These are phyloP conservation scores for Hawksworthiomyces lignivorus DNA, from an alignment of 2,329 filamentous ascomycete species.

Conservation along the genomic window DNA sequence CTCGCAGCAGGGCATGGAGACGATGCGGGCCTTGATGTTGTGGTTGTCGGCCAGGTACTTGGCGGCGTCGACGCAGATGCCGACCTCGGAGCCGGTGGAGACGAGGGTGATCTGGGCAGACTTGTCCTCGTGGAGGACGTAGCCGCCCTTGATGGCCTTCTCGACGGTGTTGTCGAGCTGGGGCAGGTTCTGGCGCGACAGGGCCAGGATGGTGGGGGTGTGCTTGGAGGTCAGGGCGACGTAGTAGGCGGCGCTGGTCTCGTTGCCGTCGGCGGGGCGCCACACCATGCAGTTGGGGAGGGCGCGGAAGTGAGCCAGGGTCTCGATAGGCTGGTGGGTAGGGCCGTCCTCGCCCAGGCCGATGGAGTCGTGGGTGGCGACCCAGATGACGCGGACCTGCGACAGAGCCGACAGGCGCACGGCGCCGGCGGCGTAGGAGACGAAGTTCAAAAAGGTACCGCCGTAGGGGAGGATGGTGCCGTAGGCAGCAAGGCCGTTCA, in stretches of 20 bases:
- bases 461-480: conserved; percentile 89
- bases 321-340: conserved; percentile 99
- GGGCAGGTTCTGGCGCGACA: conserved; percentile 96
- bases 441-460: conserved; percentile 99
- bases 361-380: conserved; percentile 98
- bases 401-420: conserved; percentile 91
- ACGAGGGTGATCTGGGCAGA: conserved; percentile 82
- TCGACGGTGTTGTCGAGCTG: conserved; percentile 91
- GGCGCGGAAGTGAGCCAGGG: conserved; percentile 94
- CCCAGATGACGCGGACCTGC: conserved; percentile 84
- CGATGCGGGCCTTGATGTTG: conserved; percentile 79
- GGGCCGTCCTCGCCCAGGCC: conserved; percentile 98
- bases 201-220: conserved; percentile 86
- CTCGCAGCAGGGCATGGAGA: conserved; percentile 94
- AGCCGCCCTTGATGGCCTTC: conserved; percentile 88
- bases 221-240: conserved; percentile 80
- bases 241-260: conserved; percentile 97
- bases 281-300: conserved; percentile 99
- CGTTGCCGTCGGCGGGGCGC: conserved; percentile 97
- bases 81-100: conserved; percentile 92
- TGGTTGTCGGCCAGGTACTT: conserved; percentile 87
- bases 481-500: conserved; percentile 93
- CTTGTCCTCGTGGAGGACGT: conserved; percentile 78
- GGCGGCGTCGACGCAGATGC: conserved; percentile 85
- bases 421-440: conserved; percentile 92